A percentile compares a stretch with the other conserved stretches of the same genome.
phyloP scores from a whole-genome alignment of 2,329 filamentous ascomycete genomes.

The Aureobasidium pullulans region DNA sequence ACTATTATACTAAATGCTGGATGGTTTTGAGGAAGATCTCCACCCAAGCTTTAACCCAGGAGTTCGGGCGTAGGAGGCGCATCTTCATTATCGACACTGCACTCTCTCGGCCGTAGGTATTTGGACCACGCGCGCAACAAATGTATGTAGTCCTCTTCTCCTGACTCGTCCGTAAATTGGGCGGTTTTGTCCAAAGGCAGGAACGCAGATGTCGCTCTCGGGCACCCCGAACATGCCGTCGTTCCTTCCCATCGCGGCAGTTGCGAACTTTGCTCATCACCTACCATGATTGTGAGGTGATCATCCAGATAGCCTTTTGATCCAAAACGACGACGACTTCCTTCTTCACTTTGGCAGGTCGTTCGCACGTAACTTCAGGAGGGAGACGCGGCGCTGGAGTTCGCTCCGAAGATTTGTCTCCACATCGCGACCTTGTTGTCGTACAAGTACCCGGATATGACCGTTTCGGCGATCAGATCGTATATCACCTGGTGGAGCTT shows the following conservation, averaged over 20 bases:
- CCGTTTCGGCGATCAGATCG: neutral
- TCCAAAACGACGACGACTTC: neutral
- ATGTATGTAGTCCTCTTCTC: neutral
- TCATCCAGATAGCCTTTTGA: neutral
- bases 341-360: neutral
- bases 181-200: neutral
- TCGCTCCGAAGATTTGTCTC: neutral
- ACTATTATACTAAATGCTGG: neutral
- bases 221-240: neutral
- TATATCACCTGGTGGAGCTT: neutral
- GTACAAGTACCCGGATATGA: neutral
- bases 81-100: neutral
- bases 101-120: neutral
- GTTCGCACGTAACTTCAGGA: neutral
- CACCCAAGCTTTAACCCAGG: neutral
- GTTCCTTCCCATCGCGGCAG: neutral
- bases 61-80: neutral
- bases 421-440: neutral
- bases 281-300: neutral
- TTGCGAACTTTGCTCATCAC: neutral
- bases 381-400: neutral
- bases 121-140: neutral
- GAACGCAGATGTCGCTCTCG: neutral
- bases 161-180: neutral
- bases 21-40: neutral